A percentile compares a stretch with the other conserved stretches of the same genome.
Conservation (phyloP, 768 basidiomycete genomes). For the Macrolepiota dolichaula region DNA sequence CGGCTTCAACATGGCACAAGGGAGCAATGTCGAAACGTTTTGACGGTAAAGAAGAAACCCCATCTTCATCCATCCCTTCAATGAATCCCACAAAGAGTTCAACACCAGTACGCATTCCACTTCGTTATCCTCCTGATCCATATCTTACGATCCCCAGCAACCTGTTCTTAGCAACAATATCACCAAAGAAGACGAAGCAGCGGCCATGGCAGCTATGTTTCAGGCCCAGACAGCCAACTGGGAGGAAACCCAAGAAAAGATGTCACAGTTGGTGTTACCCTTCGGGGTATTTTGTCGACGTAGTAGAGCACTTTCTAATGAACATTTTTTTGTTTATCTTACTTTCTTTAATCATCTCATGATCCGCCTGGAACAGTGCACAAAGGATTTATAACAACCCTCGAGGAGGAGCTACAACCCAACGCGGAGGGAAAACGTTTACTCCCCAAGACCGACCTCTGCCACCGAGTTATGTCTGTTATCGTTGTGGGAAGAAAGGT, state of each 20-base stretch:
- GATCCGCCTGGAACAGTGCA: conserved; percentile 45
- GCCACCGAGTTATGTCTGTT: conserved; percentile 96
- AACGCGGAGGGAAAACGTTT: conserved; percentile 58
- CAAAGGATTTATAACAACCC: conserved; percentile 64
- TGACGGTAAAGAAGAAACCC: conserved; percentile 72
- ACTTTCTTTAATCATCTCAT: conserved; percentile 23
- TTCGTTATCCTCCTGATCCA: background rate
- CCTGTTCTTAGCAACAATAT: conserved; percentile 42
- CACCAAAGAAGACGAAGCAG: conserved; percentile 75
- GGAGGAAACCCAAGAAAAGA: conserved; percentile 99
- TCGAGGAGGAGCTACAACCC: conserved; percentile 66
- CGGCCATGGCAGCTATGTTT: conserved; percentile 98
- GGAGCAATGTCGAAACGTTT: conserved; percentile 87
- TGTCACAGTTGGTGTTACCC: conserved; percentile 94
- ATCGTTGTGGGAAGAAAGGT: conserved; percentile 98
- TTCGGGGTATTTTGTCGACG: conserved; percentile 51
- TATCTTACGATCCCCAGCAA: conserved; percentile 8
- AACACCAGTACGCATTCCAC: conserved; percentile 22
- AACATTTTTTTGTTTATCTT: conserved; percentile 44
- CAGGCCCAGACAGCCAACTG: conserved; percentile 91
- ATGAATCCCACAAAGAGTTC: conserved; percentile 28
- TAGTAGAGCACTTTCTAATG: conserved; percentile 76
- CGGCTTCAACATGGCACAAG: conserved; percentile 56
- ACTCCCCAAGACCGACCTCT: conserved; percentile 67
- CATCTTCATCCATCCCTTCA: conserved; percentile 17